Evolutionary conservation across 2,329 filamentous ascomycete species (phyloP).

Genomic region (Periconia macrospinosa): DNA sequence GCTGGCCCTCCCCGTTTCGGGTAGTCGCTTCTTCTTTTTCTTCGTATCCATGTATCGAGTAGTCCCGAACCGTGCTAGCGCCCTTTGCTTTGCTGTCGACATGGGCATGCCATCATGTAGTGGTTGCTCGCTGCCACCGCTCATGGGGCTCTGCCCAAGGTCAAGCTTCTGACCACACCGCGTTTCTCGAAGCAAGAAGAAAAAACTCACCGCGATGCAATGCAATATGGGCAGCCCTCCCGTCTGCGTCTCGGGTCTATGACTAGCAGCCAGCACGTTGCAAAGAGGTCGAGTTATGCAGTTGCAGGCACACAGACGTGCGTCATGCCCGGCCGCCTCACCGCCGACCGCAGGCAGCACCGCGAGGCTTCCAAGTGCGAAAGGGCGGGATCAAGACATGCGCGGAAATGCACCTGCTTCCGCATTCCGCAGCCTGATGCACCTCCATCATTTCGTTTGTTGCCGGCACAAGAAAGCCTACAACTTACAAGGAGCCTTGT

Average conservation of each 20-base stretch:
- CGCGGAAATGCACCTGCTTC: background rate
- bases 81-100: too few species aligned
- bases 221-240: background rate
- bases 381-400: background rate
- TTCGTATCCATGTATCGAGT: background rate
- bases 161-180: conserved; percentile 35
- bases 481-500: too few species aligned
- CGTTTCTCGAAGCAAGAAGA: conserved; percentile 3
- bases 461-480: background rate
- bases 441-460: background rate
- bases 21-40: background rate
- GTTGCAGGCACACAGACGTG: conserved; percentile 2
- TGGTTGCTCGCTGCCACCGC: conserved; percentile 5
- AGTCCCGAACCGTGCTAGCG: background rate
- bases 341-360: conserved; percentile 16
- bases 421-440: background rate
- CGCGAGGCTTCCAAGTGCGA: conserved; percentile 2
- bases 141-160: background rate
- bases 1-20: background rate
- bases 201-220: background rate
- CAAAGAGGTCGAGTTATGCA: background rate
- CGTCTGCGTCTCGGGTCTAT: background rate
- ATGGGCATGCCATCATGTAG: background rate
- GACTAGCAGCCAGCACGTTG: background rate
- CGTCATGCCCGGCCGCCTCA: conserved; percentile 19